These are phyloP conservation scores for Euphorbia corollata DNA, from an alignment of 441 rosid genomes.

Conservation along the genomic window DNA sequence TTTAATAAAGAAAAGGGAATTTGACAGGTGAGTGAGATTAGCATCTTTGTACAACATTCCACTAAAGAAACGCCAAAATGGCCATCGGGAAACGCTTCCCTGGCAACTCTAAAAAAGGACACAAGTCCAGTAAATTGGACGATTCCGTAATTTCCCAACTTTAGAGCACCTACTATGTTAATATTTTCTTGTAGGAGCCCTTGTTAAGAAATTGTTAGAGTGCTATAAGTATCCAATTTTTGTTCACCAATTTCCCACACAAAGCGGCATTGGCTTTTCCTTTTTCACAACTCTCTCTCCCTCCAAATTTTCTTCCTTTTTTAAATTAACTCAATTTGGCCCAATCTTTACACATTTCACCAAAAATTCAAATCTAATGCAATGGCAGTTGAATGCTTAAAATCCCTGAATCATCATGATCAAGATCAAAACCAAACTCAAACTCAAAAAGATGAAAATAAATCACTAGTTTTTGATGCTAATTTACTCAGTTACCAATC, in stretches of 20 bases:
- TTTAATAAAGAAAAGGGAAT: neutral
- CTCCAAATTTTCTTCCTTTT: conserved; percentile 7
- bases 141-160: conserved; percentile 15
- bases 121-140: conserved; percentile 15
- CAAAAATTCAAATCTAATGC: conserved; percentile 22
- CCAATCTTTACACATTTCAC: too few relatives aligned
- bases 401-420: conserved; percentile 19
- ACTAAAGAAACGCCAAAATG: conserved; percentile 28
- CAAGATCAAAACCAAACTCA: neutral
- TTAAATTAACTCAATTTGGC: neutral
- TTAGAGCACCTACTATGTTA: conserved; percentile 18
- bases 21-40: conserved; percentile 27
- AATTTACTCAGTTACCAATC: conserved; percentile 41
- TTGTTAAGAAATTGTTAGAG: conserved; percentile 19
- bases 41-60: conserved; percentile 15
- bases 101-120: conserved; percentile 40
- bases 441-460: conserved; percentile 14
- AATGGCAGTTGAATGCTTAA: conserved; percentile 48
- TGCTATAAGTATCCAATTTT: conserved; percentile 45
- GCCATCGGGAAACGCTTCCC: conserved; percentile 42
- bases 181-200: conserved; percentile 19
- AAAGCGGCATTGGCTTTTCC: conserved; percentile 48
- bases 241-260: conserved; percentile 37
- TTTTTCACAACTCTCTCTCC: conserved; percentile 21
- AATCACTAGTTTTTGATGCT: conserved; percentile 57